These are phyloP conservation scores for Gastrodia elata DNA, from an alignment of 106 monocot genomes.

Conservation along the genomic window DNA sequence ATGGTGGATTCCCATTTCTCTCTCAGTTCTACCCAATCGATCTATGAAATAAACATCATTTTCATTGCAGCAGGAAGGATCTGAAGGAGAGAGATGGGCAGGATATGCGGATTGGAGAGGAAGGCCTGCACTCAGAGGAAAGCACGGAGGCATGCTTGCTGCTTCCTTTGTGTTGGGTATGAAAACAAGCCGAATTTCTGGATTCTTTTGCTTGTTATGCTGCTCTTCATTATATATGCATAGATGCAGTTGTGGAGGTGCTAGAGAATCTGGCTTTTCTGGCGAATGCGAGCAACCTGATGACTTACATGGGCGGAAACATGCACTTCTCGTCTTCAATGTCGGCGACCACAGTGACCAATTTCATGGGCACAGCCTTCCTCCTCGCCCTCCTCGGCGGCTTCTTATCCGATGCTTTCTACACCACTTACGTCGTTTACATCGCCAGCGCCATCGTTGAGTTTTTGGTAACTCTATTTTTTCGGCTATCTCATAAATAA, in stretches of 20 bases:
- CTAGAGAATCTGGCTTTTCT: slow-evolving; percentile 81
- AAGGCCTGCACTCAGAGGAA: slow-evolving; percentile 46
- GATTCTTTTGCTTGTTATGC: background rate
- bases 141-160: slow-evolving; percentile 75
- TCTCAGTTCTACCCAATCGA: background rate
- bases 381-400: slow-evolving; percentile 82
- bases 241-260: slow-evolving; percentile 56
- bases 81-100: slow-evolving; percentile 44
- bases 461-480: slow-evolving; percentile 56
- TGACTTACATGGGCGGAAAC: slow-evolving; percentile 46
- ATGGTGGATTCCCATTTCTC: slow-evolving; percentile 1
- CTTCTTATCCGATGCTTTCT: slow-evolving; percentile 77
- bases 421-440: slow-evolving; percentile 52
- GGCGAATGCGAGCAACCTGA: slow-evolving; percentile 82
- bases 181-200: background rate
- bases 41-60: background rate
- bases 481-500: too few species aligned
- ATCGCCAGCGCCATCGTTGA: slow-evolving; percentile 56
- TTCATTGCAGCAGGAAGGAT: slow-evolving; percentile 35
- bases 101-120: slow-evolving; percentile 86
- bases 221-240: too few species aligned
- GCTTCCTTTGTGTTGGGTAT: slow-evolving; percentile 66
- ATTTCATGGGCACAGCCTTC: slow-evolving; percentile 94
- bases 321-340: slow-evolving; percentile 61
- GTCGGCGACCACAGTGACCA: slow-evolving; percentile 67